phyloP scores from a whole-genome alignment of 2,329 filamentous ascomycete genomes.

The Pseudocercospora eumusae region DNA sequence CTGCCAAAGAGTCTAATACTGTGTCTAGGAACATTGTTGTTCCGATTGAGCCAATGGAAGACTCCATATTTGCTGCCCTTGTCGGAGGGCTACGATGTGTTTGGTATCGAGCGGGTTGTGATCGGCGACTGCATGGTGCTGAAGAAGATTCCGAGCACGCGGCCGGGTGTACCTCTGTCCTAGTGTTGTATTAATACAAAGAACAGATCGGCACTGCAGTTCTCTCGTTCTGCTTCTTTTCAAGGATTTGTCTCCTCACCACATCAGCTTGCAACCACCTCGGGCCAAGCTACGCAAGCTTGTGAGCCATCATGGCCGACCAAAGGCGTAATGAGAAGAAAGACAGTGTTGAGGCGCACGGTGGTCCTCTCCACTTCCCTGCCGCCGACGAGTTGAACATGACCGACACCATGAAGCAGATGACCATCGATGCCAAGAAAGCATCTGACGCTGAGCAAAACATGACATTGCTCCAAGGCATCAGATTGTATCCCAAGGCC shows the following conservation, averaged over 20 bases:
- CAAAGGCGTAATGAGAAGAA: constrained; percentile 2
- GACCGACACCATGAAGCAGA: constrained; percentile 34
- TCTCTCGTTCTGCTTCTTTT: constrained; percentile 5
- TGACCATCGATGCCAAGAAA: constrained; percentile 45
- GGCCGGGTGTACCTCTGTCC: constrained; percentile 4
- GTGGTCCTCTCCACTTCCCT: constrained; percentile 25
- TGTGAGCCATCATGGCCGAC: constrained; percentile 9
- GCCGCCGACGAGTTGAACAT: constrained; percentile 38
- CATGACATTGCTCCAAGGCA: constrained; percentile 67
- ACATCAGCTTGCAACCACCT: background rate
- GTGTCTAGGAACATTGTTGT: constrained; percentile 6
- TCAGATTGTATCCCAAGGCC: constrained; percentile 83
- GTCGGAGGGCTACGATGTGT: background rate
- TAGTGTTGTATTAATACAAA: constrained; percentile 10
- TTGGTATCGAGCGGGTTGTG: background rate
- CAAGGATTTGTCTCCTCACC: constrained; percentile 9
- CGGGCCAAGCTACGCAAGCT: constrained; percentile 1
- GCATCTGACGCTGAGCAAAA: constrained; percentile 53
- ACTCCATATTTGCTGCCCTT: background rate
- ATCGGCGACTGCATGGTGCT: constrained; percentile 6
- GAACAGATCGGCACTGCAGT: constrained; percentile 4
- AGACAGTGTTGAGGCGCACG: constrained; percentile 14
- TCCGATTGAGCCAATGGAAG: constrained; percentile 5
- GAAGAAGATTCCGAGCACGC: constrained; percentile 10
- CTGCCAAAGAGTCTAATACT: background rate